These are phyloP conservation scores for Tricholoma saponaceum DNA, from an alignment of 768 basidiomycete species.

Conservation along the genomic window DNA sequence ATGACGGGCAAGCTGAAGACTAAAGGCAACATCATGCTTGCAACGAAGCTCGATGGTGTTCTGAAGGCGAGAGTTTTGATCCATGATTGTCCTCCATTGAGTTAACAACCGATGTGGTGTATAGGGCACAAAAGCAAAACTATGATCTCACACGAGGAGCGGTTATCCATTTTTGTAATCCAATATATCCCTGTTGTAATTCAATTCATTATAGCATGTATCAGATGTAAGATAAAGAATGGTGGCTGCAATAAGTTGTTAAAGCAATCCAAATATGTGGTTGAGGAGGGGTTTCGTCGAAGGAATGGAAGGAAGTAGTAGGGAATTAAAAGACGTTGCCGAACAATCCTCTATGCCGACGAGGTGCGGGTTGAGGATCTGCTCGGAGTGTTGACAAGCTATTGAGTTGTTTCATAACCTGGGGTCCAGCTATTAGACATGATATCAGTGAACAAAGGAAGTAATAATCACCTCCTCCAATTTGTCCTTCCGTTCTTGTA, in stretches of 20 bases:
- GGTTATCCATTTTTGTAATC: constrained; percentile 1
- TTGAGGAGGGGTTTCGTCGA: background rate
- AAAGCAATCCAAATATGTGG: constrained; percentile 7
- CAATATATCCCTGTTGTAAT: constrained; percentile 9
- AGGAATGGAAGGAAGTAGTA: constrained; percentile 11
- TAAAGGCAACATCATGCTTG: constrained; percentile 90
- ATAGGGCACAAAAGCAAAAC: constrained; percentile 43
- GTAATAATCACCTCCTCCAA: constrained; percentile 72
- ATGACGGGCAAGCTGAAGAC: constrained; percentile 95
- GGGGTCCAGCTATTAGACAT: constrained; percentile 1
- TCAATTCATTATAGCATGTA: constrained; percentile 4
- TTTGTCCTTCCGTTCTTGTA: constrained; percentile 97
- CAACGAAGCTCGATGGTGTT: constrained; percentile 83
- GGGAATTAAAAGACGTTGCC: constrained; percentile 58
- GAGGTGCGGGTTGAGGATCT: constrained; percentile 70
- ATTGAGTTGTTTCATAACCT: constrained; percentile 97
- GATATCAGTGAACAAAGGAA: background rate
- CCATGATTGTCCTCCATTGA: background rate
- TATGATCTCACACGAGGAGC: constrained; percentile 21
- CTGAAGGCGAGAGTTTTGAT: constrained; percentile 55
- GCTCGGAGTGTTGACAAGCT: constrained; percentile 84
- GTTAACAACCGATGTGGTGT: background rate
- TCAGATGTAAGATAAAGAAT: constrained; percentile 5
- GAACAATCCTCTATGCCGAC: constrained; percentile 77
- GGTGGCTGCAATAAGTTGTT: constrained; percentile 1